Evolutionary conservation across 177 flowering plant species (phyloP), one percentile per base, ranked within the genome.

Genomic region (Vitis hybrid): DNA sequence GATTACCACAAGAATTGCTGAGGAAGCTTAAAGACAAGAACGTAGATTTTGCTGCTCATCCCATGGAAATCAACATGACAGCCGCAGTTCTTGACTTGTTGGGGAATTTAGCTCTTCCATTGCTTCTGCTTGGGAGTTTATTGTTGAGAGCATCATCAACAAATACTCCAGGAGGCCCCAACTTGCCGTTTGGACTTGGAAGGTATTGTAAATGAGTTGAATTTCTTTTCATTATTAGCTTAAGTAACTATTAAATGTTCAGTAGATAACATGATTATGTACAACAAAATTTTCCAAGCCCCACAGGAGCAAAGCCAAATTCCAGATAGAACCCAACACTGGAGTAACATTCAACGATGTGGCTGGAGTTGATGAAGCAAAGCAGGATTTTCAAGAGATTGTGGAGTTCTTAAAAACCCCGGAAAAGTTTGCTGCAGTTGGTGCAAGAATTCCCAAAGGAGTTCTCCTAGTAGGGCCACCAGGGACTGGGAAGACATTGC

Each of bases 291-390:
- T 40, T 40, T 40, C 45, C 45, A 40, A 40, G 1, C 45, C 7
- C 67, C 23, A 56, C 76, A 85, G 87, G 78, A 80, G 77, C 79
- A 89, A 84, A 74, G 93, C 90, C 17, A 89, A 87, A 72, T 84
- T 89, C 60, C 82, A 85, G 72, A 85, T 88, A 86, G 92, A 87
- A 70, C 92, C 89, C 8, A 87, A 88, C 72, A 85, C 93, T 0
- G 90, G 90, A 40, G 75, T 88, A 19, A 88, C 90, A 68, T 89
- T 89, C 70, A 82, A 88, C n/a, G 94, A 88, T 77, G 91, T 89
- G 3, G 94, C 94, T 19, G 94, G 94, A 62, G 78, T 85, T 61
- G 91, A 88, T 70, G 94, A 89, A 74, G 94, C 91, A 52, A 89
- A 88, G 75, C 88, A 86, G 74, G 94, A 89, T 60, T 86, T 88